Evolutionary conservation across 2,329 filamentous ascomycete genomes (phyloP), one percentile per base, ranked within the genome.

Genomic region (Cadophora gregata): DNA sequence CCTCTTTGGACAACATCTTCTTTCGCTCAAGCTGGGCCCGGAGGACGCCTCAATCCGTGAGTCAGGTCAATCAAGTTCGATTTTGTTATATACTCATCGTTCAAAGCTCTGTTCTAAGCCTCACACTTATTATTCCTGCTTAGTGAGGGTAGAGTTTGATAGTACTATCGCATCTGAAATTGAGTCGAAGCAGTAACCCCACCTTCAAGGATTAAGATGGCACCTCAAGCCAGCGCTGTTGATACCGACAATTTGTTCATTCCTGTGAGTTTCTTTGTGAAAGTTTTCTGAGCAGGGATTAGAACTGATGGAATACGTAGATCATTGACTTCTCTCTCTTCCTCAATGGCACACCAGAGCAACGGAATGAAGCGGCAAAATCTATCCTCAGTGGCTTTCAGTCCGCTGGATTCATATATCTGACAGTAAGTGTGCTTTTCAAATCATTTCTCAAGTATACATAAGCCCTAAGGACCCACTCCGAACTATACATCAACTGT

Each of bases 341-440:
- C 78, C 86, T 92, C 27, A 79, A 84, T 65, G 90, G 90, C 38
- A 83, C 84, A 24, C 80, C 85, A 0, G 74, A 82, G 10, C 82
- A 90, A 71, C 90, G 90, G 72, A 81, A 84, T 60, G 80, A 84
- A 51, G 88, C 91, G 1, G 93, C 93, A 25, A 79, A 87, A 62
- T 87, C 90, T 48, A 89, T 97, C 72, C 88, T 95, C 14, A 77
- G 88, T 62, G 93, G 92, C 50, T 97, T 97, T 81, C 91, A 93
- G 74, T 90, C 86, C 1, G 91, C 93, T 2, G 94, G 94, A 65
- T 97, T 97, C 82, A 86, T 97, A 75, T 97, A 97, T 79, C 86
- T 97, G 47, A 89, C 89, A 73, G 60, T 62, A 55, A 53, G 60
- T 42, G 9, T 27, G 19, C 7, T 29, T 24, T 25, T 12, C 19